Base-by-base conservation (phyloP, 768 basidiomycete species). In the Crucibulum laeve region DNA sequence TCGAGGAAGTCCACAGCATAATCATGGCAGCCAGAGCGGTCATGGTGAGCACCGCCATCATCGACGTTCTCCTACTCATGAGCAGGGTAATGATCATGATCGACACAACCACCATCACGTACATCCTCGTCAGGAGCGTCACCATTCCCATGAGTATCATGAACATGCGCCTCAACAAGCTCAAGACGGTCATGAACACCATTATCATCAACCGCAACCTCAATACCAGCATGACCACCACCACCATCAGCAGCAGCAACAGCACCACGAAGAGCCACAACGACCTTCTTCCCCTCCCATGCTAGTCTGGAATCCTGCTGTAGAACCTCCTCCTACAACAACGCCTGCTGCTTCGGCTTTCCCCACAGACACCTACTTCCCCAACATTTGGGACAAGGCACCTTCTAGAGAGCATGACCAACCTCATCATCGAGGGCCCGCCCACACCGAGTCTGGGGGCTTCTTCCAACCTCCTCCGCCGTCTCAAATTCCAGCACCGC, bases 311-410 rank as follows among this genome's bases (percentile, higher is more conserved):
- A 87, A 91, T 62, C 81, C 90, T 7, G 80, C 84, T 14, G 48
- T 82, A 14, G 84, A 89, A 49, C 86, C 89, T 0, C 92, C 92
- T 3, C 89, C 91, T 3, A 81, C 71, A 24, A 68, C 65, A 28
- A 64, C 72, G 15, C 80, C 82, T 15, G 59, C 76, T 46, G 52
- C 62, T 0, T 77, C 71, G 54, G 76, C 73, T 52, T 89, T 85
- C 52, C 84, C 85, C n/a, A 59, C 76, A 24, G 77, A 85, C 47
- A 84, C 84, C 0, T 86, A 88, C 60, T 95, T 87, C 60, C 74
- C 82, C 25, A 91, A 94, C 57, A 73, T 80, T 22, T 97, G 94
- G 95, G 93, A 97, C 57, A 69, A 77, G 47, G 67, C 78, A 39
- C 67, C 67, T 1, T 64, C 64, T 21, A 63, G 64, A 32, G 61